Percentiles rank a stretch among this genome's conserved stretches.
phyloP scores from a whole-genome alignment of 1,139 yeast genomes.

The Nakaseomyces nivariensis region DNA sequence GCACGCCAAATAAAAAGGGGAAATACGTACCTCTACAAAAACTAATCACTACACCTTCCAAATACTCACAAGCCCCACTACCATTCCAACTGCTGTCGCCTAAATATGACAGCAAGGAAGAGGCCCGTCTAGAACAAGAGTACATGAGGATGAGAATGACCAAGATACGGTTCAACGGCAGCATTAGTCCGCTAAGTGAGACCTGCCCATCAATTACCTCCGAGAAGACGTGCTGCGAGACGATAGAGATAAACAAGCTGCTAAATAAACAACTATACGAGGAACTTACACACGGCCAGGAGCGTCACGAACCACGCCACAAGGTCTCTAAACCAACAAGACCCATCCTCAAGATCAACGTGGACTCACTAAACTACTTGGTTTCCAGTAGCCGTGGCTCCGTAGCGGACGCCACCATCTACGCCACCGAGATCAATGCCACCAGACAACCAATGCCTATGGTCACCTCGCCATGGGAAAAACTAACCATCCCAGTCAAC shows the following conservation, averaged over 20 bases:
- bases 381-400: conserved; percentile 63
- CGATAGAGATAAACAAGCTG: conserved; percentile 9
- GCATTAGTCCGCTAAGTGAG: conserved; percentile 5
- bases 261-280: conserved; percentile 31
- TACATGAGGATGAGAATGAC: not conserved
- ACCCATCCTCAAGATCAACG: conserved; percentile 36
- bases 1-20: conserved; percentile 12
- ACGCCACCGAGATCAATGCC: conserved; percentile 66
- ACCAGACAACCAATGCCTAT: conserved; percentile 46
- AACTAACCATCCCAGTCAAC: conserved; percentile 59
- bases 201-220: conserved; percentile 4
- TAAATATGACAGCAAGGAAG: not conserved
- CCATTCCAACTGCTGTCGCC: conserved; percentile 2
- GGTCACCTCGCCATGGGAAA: conserved; percentile 49
- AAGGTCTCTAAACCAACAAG: conserved; percentile 31
- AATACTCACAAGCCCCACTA: conserved; percentile 5
- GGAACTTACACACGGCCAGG: not conserved
- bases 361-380: conserved; percentile 38
- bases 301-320: conserved; percentile 13
- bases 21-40: not conserved
- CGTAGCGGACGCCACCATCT: conserved; percentile 60
- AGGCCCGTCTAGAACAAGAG: not conserved
- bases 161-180: conserved; percentile 1
- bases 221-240: too few species aligned
- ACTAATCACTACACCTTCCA: conserved; percentile 9